Percentiles rank a stretch among this genome's conserved stretches.
Evolutionary conservation across 2,329 filamentous ascomycete species (phyloP).

Genomic region (Pseudogymnoascus sp.): DNA sequence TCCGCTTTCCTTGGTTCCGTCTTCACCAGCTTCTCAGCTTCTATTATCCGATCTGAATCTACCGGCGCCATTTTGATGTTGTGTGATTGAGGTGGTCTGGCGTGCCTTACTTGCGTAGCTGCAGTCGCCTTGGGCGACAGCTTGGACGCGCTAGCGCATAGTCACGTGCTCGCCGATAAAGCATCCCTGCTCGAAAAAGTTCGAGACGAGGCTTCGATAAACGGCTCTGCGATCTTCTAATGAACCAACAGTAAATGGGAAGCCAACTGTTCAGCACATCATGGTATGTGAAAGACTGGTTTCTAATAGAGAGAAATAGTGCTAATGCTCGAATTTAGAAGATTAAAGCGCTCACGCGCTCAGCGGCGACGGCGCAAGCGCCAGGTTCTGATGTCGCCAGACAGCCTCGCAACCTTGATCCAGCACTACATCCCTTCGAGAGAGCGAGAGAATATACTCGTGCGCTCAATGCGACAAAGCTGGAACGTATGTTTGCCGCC

Average conservation of each 20-base stretch:
- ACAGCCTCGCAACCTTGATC: constrained; percentile 66
- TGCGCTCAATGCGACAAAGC: constrained; percentile 75
- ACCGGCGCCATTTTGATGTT: constrained; percentile 43
- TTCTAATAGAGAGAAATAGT: background rate
- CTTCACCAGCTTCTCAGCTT: constrained; percentile 79
- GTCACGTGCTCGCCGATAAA: background rate
- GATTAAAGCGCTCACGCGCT: constrained; percentile 59
- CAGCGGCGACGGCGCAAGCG: constrained; percentile 55
- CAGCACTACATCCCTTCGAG: constrained; percentile 83
- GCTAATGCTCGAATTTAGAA: constrained; percentile 32
- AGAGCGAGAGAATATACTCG: constrained; percentile 77
- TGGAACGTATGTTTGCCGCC: constrained; percentile 84
- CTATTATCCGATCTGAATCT: constrained; percentile 63
- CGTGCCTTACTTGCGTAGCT: constrained; percentile 16
- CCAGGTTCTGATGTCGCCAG: constrained; percentile 58
- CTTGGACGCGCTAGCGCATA: constrained; percentile 8
- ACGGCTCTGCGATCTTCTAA: background rate
- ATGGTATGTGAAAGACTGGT: constrained; percentile 20
- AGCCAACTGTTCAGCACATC: constrained; percentile 17
- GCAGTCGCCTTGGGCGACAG: constrained; percentile 9
- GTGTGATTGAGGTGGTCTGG: constrained; percentile 13
- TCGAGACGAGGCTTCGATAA: constrained; percentile 7
- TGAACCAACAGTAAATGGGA: constrained; percentile 3
- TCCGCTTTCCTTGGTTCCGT: constrained; percentile 77
- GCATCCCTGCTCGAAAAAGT: constrained; percentile 11